phyloP scores from a whole-genome alignment of 495 filamentous ascomycete genomes.

The Bryoglossum gracile region DNA sequence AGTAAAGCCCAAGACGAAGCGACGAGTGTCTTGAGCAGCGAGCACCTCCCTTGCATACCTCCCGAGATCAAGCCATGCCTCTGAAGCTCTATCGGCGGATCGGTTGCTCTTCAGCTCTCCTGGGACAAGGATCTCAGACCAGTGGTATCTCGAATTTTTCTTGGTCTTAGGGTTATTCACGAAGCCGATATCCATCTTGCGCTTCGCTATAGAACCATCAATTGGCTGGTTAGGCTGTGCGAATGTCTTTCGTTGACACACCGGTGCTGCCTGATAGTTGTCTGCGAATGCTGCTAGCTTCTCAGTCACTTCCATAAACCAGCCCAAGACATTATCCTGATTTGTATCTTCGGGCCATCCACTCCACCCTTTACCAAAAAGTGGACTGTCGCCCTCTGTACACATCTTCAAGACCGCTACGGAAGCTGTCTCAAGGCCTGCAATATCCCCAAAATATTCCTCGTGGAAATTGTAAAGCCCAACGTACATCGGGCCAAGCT shows the following conservation, averaged over 20 bases:
- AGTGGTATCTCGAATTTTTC: too few species aligned
- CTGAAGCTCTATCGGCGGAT: too few species aligned
- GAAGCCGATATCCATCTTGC: too few species aligned
- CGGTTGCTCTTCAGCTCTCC: too few species aligned
- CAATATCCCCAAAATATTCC: constrained; percentile 14
- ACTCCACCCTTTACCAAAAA: constrained; percentile 26
- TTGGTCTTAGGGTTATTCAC: too few species aligned
- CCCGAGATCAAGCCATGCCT: too few species aligned
- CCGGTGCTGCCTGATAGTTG: constrained; percentile 12
- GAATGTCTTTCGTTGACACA: constrained; percentile 10
- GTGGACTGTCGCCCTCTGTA: constrained; percentile 28
- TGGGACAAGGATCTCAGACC: too few species aligned
- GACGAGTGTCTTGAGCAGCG: too few species aligned
- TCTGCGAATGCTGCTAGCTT: constrained; percentile 29
- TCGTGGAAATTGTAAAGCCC: constrained; percentile 12
- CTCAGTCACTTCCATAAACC: constrained; percentile 31
- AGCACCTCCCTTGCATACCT: too few species aligned
- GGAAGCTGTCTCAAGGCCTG: constrained; percentile 23
- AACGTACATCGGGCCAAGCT: constrained; percentile 12
- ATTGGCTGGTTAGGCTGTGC: constrained; percentile 12
- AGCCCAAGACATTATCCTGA: constrained; percentile 27
- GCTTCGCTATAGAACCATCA: constrained; percentile 1
- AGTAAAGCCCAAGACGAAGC: too few species aligned
- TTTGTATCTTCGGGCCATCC: constrained; percentile 29
- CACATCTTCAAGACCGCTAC: constrained; percentile 33